Conservation (phyloP, 2,329 filamentous ascomycete species). For the Colletotrichum chlorophyti region DNA sequence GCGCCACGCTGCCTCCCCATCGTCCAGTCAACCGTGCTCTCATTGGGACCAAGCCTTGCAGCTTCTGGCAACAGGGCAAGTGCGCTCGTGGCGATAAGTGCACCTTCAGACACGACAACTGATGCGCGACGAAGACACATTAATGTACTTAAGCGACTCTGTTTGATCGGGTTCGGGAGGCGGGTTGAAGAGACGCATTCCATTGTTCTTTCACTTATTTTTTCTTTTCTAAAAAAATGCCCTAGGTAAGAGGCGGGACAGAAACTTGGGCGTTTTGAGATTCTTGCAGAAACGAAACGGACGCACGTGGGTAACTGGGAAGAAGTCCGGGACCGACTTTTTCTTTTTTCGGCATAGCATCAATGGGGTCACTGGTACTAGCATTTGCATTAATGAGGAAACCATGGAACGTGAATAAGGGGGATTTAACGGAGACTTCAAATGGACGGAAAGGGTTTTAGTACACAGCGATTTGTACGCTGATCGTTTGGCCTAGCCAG, state of each 20-base stretch:
- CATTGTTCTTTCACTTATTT: not conserved
- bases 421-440: not conserved
- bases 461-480: not conserved
- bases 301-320: not conserved
- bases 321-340: not conserved
- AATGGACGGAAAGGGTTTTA: not conserved
- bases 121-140: not conserved
- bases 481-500: not conserved
- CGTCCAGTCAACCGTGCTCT: slow-evolving; percentile 60
- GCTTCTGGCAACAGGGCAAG: slow-evolving; percentile 74
- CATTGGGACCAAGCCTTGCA: slow-evolving; percentile 72
- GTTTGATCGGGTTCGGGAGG: not conserved
- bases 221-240: not conserved
- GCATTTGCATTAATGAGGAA: slow-evolving; percentile 21
- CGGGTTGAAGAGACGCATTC: not conserved
- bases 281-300: not conserved
- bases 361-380: not conserved
- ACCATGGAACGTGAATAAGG: not conserved
- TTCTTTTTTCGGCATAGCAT: slow-evolving; percentile 20
- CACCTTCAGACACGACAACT: slow-evolving; percentile 72
- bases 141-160: slow-evolving; percentile 2
- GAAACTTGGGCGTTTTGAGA: no score
- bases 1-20: slow-evolving; percentile 45
- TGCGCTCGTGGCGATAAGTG: slow-evolving; percentile 77
- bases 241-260: not conserved